phyloP scores from a whole-genome alignment of 768 basidiomycete species.

The Russula foetens region DNA sequence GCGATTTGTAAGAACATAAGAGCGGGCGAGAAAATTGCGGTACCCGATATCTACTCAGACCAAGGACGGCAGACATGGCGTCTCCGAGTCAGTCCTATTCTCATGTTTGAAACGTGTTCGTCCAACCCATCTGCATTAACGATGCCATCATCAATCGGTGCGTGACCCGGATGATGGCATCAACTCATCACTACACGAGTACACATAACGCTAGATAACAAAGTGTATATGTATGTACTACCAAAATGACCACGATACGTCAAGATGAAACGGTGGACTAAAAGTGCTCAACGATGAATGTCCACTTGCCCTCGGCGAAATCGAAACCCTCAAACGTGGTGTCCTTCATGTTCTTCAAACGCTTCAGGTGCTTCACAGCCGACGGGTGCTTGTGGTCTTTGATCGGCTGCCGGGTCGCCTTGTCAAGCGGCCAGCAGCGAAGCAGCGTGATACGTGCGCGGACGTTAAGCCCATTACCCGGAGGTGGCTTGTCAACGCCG shows the following conservation, averaged over 20 bases:
- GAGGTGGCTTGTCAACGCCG: constrained; percentile 75
- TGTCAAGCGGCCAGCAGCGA: constrained; percentile 84
- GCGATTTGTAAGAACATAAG: neutral
- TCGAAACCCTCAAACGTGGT: constrained; percentile 83
- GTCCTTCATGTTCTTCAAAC: constrained; percentile 75
- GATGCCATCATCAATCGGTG: neutral
- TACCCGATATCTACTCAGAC: neutral
- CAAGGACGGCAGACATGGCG: too few species aligned
- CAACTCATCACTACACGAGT: neutral
- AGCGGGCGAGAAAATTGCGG: too few species aligned
- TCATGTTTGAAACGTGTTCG: neutral
- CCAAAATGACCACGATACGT: neutral
- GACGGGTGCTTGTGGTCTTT: constrained; percentile 69
- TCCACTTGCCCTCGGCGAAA: constrained; percentile 79
- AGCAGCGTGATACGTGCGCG: constrained; percentile 69
- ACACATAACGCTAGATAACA: neutral
- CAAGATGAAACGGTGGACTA: constrained; percentile 27
- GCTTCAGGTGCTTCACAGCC: constrained; percentile 66
- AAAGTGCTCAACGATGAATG: constrained; percentile 92
- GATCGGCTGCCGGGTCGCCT: constrained; percentile 84
- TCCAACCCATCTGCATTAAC: neutral
- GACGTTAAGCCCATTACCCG: constrained; percentile 85
- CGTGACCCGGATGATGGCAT: neutral
- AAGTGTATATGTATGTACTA: neutral
- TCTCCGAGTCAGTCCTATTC: neutral